Percentiles rank a stretch among this genome's conserved stretches.
Conservation (phyloP, 352 stramenopile species). For the Globisporangium mamillatum region DNA sequence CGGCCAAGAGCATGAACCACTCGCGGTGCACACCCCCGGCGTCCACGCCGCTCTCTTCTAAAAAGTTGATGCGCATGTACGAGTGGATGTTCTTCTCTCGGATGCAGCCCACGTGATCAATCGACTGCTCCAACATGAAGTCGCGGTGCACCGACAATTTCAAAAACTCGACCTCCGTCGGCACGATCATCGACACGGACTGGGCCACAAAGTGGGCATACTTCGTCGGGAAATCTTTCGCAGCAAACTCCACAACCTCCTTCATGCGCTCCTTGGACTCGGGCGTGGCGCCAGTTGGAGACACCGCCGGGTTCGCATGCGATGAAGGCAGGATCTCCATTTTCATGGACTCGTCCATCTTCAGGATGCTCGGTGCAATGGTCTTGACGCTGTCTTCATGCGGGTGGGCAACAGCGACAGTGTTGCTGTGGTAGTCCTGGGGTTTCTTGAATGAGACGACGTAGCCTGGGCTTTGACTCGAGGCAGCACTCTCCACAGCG, state of each 20-base stretch:
- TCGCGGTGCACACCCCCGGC: slow-evolving; percentile 84
- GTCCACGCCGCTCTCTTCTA: slow-evolving; percentile 78
- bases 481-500: slow-evolving; percentile 15
- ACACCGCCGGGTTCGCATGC: neutral
- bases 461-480: slow-evolving; percentile 22
- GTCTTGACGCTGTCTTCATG: slow-evolving; percentile 1
- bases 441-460: slow-evolving; percentile 30
- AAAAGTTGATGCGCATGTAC: slow-evolving; percentile 76
- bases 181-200: slow-evolving; percentile 34
- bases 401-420: no score
- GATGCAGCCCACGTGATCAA: slow-evolving; percentile 58
- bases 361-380: neutral
- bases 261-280: slow-evolving; percentile 1
- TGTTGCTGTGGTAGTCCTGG: neutral
- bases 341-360: neutral
- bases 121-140: slow-evolving; percentile 61
- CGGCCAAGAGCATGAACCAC: slow-evolving; percentile 89
- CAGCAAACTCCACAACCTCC: slow-evolving; percentile 27
- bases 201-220: slow-evolving; percentile 47
- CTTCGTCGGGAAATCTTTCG: slow-evolving; percentile 47
- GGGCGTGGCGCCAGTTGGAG: neutral
- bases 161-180: slow-evolving; percentile 39
- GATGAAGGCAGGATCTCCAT: neutral
- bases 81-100: slow-evolving; percentile 52
- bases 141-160: slow-evolving; percentile 49